A percentile compares a stretch with the other conserved stretches of the same genome.
phyloP scores from a whole-genome alignment of 768 basidiomycete genomes.

The Tylopilus sp. region DNA sequence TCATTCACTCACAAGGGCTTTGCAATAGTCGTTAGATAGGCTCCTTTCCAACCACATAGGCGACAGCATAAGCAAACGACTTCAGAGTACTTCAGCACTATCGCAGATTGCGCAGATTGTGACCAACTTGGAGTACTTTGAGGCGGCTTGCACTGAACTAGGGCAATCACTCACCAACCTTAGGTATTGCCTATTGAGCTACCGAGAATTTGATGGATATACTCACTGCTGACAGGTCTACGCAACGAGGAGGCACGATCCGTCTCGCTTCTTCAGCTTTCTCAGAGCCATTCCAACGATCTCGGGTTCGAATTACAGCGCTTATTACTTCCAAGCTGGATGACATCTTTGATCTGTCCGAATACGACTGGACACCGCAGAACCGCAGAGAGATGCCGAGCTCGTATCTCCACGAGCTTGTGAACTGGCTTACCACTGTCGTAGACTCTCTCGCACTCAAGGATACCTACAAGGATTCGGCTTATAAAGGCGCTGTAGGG shows the following conservation, averaged over 20 bases:
- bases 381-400: constrained; percentile 74
- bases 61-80: constrained; percentile 69
- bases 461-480: constrained; percentile 82
- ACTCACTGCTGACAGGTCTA: constrained; percentile 50
- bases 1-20: constrained; percentile 1
- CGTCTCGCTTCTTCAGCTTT: constrained; percentile 67
- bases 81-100: constrained; percentile 71
- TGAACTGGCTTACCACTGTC: constrained; percentile 95
- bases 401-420: constrained; percentile 91
- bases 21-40: constrained; percentile 73
- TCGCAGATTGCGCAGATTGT: constrained; percentile 93
- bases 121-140: constrained; percentile 90
- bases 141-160: constrained; percentile 78
- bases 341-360: constrained; percentile 92
- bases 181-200: constrained; percentile 44
- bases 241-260: constrained; percentile 80
- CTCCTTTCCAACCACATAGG: constrained; percentile 76
- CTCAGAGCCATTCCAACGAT: constrained; percentile 60
- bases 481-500: constrained; percentile 82
- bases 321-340: constrained; percentile 91
- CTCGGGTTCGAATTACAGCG: constrained; percentile 71
- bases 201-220: neutral
- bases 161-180: constrained; percentile 81
- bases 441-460: constrained; percentile 87
- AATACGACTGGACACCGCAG: constrained; percentile 90